Percentiles rank a stretch among this genome's conserved stretches.
Conservation (phyloP, 805 yeast genomes). For the Pichia deserticola region DNA sequence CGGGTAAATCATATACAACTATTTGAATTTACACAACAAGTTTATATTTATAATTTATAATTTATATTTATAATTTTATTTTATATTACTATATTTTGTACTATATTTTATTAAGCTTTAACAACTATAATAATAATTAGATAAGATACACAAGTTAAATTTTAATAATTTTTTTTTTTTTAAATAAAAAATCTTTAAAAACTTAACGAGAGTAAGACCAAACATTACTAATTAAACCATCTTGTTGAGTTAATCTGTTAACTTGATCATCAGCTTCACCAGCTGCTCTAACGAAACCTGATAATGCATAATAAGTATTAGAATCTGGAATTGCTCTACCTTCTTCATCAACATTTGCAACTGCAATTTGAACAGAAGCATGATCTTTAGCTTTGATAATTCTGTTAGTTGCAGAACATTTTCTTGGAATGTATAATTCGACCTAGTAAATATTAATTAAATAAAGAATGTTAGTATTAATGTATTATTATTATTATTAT, state of each 20-base stretch:
- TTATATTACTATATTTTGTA: no score
- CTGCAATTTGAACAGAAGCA: conserved; percentile 97
- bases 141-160: neutral
- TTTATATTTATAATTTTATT: no score
- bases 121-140: neutral
- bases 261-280: conserved; percentile 99
- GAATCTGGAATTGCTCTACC: conserved; percentile 92
- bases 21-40: no score
- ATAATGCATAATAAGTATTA: conserved; percentile 90
- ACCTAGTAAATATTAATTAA: conserved; percentile 45
- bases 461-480: conserved; percentile 11
- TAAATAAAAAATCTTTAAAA: neutral
- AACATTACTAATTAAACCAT: conserved; percentile 95
- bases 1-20: no score
- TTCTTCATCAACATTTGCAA: conserved; percentile 95
- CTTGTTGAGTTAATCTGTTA: conserved; percentile 98
- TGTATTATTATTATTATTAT: no score
- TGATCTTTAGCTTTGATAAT: conserved; percentile 99
- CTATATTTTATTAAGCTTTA: no score
- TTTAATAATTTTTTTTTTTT: no score
- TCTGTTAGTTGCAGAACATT: conserved; percentile 99
- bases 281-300: conserved; percentile 96
- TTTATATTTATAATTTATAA: no score
- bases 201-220: conserved; percentile 89
- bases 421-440: conserved; percentile 99